Percentiles rank a stretch among this genome's conserved stretches.
phyloP scores from a whole-genome alignment of 2,329 filamentous ascomycete species.

The Monosporascus sp. region DNA sequence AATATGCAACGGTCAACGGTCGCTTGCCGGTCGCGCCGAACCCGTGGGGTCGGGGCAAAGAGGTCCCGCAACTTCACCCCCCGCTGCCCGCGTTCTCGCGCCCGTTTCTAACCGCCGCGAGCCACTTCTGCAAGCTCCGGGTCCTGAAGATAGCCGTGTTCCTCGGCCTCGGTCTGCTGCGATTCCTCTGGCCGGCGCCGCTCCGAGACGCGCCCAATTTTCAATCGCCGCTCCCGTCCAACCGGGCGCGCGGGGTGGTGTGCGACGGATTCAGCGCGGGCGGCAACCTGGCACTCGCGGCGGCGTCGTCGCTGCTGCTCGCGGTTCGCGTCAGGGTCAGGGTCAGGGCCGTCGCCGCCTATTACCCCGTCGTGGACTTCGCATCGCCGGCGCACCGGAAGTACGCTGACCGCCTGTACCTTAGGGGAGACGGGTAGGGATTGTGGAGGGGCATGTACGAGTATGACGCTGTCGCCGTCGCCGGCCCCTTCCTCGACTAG shows the following conservation, averaged over 20 bases:
- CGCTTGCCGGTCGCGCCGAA: too few species aligned
- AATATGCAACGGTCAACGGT: too few species aligned
- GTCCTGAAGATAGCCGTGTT: neutral
- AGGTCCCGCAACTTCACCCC: too few species aligned
- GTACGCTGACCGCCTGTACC: conserved; percentile 17
- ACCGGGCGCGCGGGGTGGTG: conserved; percentile 21
- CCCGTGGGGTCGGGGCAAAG: too few species aligned
- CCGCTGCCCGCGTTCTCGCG: too few species aligned
- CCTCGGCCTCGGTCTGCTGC: neutral
- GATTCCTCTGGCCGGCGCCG: conserved; percentile 1
- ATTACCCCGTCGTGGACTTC: conserved; percentile 36
- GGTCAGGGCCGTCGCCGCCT: conserved; percentile 1
- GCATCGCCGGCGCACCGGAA: conserved; percentile 17
- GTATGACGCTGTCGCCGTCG: conserved; percentile 12
- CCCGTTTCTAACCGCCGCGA: neutral
- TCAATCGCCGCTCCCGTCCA: conserved; percentile 22
- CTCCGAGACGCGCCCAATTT: neutral
- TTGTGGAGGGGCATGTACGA: conserved; percentile 14
- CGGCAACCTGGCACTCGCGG: conserved; percentile 40
- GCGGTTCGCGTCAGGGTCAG: too few species aligned
- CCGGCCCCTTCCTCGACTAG: conserved; percentile 25
- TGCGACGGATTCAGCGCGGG: conserved; percentile 47
- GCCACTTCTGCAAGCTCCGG: conserved; percentile 3
- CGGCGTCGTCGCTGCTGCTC: conserved; percentile 25
- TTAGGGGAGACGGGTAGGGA: conserved; percentile 11